A percentile compares a stretch with the other conserved stretches of the same genome.
Conservation (phyloP, 495 filamentous ascomycete genomes). For the Mycothermus thermophilus region DNA sequence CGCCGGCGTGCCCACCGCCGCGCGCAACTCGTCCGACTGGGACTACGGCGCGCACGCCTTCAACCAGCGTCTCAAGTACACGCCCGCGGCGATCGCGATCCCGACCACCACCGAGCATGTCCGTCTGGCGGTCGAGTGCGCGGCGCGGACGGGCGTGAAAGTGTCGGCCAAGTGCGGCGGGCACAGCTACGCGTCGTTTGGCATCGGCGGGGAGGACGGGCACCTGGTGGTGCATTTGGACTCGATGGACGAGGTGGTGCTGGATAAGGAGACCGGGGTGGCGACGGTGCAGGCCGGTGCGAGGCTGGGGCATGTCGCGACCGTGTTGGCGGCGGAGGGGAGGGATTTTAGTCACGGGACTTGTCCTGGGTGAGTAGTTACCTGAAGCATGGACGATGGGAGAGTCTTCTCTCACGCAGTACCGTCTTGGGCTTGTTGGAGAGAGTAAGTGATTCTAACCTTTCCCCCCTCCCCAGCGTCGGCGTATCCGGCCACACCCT, state of each 20-base stretch:
- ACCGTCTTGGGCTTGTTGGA: too few relatives aligned
- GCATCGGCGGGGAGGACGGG: conserved; percentile 34
- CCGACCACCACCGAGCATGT: conserved; percentile 28
- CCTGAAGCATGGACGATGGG: too few relatives aligned
- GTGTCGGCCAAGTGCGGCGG: conserved; percentile 32
- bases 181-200: conserved; percentile 34
- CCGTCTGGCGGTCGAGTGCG: conserved; percentile 30
- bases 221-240: conserved; percentile 33
- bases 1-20: conserved; percentile 20
- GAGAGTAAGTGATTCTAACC: too few relatives aligned
- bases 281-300: conserved; percentile 29
- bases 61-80: conserved; percentile 27
- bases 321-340: conserved; percentile 25
- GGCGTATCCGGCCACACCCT: conserved; percentile 31
- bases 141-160: conserved; percentile 26
- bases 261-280: conserved; percentile 25
- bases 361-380: conserved; percentile 26
- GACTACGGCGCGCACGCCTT: conserved; percentile 25
- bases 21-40: conserved; percentile 25
- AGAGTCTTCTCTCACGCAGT: too few relatives aligned
- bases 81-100: conserved; percentile 27
- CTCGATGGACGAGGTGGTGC: conserved; percentile 28
- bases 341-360: conserved; percentile 33
- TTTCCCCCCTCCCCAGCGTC: conserved; percentile 21
- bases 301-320: conserved; percentile 28